Evolutionary conservation across 345 rosid genomes (phyloP), one percentile per base, ranked within the genome.

Genomic region (Euphorbia peplus): DNA sequence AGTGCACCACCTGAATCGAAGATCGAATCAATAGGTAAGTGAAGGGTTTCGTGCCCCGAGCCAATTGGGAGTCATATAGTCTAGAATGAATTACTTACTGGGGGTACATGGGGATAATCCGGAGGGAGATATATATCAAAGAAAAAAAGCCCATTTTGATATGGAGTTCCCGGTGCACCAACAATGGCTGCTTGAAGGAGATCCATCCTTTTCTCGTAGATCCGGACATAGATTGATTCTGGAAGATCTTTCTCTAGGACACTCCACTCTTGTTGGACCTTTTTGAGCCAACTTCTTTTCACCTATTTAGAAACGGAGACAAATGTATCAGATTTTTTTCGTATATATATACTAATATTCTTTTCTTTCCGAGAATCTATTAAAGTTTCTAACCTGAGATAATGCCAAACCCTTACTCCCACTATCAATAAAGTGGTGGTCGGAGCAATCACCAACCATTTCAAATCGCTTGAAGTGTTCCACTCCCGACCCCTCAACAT

Each of bases 201-300:
- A 81, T 91, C 96, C 80, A 90, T 87, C 85, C 95, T 85, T 63
- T 90, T 93, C 79, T 88, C 99, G 13, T 78, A 95, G 68, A 74
- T 73, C 52, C 96, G 97, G 65, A 90, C 90, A 19, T 82, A 91
- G 52, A 95, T 89, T 51, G 89, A 84, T 68, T 89, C 99, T 95
- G 97, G 96, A 72, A 95, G 91, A 78, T 86, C 75, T 67, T 80
- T 78, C 81, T 86, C 84, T 50, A 95, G 80, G 46, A 82, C 78
- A 79, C 79, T 87, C 99, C 99, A 95, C 70, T 95, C 99, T 79
- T 85, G 90, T 73, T 83, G 95, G 78, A 95, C 93, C 80, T 82
- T 91, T 85, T 85, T 95, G 73, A 86, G 74, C 99, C 95, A 89
- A 67, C 85, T 68, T 78, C 81, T 83, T 73, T 85, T 79, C 37